These are phyloP conservation scores for Phyllosticta capitalensis DNA, from an alignment of 2,329 filamentous ascomycete genomes.

Conservation along the genomic window DNA sequence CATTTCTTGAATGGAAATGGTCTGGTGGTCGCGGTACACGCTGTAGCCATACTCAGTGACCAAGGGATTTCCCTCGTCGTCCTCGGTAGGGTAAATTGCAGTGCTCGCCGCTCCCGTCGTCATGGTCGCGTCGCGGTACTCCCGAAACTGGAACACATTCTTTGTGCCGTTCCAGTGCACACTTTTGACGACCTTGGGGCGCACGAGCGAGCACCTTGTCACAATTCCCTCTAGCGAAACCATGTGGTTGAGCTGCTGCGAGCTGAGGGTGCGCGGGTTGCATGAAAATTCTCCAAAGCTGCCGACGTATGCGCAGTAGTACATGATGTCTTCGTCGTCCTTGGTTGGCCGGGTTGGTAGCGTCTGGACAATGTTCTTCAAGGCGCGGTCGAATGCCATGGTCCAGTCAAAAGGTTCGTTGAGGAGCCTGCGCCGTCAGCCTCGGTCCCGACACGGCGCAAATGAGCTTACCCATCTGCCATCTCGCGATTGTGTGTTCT, in stretches of 20 bases:
- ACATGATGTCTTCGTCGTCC: constrained; percentile 70
- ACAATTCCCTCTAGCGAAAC: constrained; percentile 96
- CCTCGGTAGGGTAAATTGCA: constrained; percentile 88
- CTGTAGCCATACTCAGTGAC: constrained; percentile 94
- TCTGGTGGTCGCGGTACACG: constrained; percentile 93
- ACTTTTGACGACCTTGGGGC: constrained; percentile 96
- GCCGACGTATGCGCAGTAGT: constrained; percentile 95
- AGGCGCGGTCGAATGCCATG: constrained; percentile 78
- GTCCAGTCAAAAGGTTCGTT: constrained; percentile 81
- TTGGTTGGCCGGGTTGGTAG: constrained; percentile 65
- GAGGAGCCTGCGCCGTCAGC: constrained; percentile 51
- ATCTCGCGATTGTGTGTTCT: constrained; percentile 77
- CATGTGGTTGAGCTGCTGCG: constrained; percentile 88
- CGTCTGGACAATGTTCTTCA: constrained; percentile 79
- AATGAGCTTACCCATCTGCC: constrained; percentile 49
- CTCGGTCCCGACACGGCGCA: not conserved
- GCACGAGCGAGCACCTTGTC: constrained; percentile 87
- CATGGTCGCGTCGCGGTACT: constrained; percentile 97
- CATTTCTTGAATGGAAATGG: constrained; percentile 98
- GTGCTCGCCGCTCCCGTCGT: constrained; percentile 74
- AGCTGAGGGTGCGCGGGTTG: constrained; percentile 87
- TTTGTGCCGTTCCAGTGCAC: constrained; percentile 90
- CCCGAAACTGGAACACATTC: constrained; percentile 76
- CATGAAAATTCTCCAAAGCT: constrained; percentile 92
- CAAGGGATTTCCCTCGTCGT: constrained; percentile 84